These are phyloP conservation scores for Cyberlindnera subsufficiens DNA, from an alignment of 805 yeast species.

Conservation along the genomic window DNA sequence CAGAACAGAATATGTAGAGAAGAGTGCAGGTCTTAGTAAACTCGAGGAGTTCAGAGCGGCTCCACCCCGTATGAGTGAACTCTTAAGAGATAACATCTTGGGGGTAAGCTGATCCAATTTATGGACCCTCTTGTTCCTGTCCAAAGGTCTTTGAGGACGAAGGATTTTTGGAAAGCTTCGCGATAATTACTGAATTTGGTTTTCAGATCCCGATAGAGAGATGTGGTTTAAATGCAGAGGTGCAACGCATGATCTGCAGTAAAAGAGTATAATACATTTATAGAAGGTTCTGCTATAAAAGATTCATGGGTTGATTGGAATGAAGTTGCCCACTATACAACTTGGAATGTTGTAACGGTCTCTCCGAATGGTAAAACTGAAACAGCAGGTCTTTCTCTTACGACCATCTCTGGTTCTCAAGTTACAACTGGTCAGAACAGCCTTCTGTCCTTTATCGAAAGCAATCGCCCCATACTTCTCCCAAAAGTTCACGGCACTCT, in stretches of 20 bases:
- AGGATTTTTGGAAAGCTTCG: too few species aligned
- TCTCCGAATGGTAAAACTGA: slow-evolving; percentile 87
- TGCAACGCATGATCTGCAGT: neutral
- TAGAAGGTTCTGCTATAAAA: neutral
- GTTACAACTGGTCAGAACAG: slow-evolving; percentile 88
- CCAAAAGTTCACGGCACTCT: slow-evolving; percentile 95
- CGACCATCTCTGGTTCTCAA: slow-evolving; percentile 78
- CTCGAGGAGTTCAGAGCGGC: too few species aligned
- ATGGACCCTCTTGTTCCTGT: too few species aligned
- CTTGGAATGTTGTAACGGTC: slow-evolving; percentile 93
- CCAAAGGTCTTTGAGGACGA: too few species aligned
- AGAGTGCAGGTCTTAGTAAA: neutral
- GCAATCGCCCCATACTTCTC: slow-evolving; percentile 96
- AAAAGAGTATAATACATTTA: neutral
- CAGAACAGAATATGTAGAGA: neutral
- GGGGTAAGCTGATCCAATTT: too few species aligned
- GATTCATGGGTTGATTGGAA: slow-evolving; percentile 56
- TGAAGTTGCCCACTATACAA: slow-evolving; percentile 92
- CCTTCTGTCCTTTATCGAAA: slow-evolving; percentile 92
- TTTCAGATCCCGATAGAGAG: too few species aligned
- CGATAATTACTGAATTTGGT: too few species aligned
- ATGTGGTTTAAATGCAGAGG: neutral
- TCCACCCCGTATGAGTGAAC: too few species aligned
- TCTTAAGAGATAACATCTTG: too few species aligned
- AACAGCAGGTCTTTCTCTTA: slow-evolving; percentile 79